phyloP scores from a whole-genome alignment of 495 filamentous ascomycete genomes.

The Sordaria brevicollis region DNA sequence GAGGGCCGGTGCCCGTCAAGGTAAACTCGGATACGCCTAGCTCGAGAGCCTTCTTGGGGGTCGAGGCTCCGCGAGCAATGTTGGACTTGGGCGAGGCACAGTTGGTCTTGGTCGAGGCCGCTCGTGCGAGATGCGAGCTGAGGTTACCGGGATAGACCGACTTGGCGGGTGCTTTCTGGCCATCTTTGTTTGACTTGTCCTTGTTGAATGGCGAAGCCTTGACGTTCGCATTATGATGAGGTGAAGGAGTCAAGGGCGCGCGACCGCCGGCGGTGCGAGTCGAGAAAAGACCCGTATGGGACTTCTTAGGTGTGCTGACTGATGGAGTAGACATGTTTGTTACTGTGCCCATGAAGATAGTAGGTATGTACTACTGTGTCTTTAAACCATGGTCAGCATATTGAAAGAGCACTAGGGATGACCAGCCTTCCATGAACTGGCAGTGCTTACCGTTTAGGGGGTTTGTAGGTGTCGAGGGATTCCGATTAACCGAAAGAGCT shows the following conservation, averaged over 20 bases:
- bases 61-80: constrained; percentile 61
- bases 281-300: constrained; percentile 86
- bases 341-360: constrained; percentile 23
- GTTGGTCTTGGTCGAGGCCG: constrained; percentile 46
- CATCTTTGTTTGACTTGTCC: constrained; percentile 46
- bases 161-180: constrained; percentile 42
- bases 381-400: constrained; percentile 25
- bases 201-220: constrained; percentile 72
- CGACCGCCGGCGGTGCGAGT: constrained; percentile 87
- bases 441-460: constrained; percentile 35
- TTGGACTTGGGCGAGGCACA: constrained; percentile 88
- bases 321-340: constrained; percentile 75
- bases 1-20: constrained; percentile 65
- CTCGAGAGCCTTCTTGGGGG: constrained; percentile 70
- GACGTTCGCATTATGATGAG: constrained; percentile 47
- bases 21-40: constrained; percentile 89
- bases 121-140: constrained; percentile 62
- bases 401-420: constrained; percentile 3
- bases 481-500: constrained; percentile 39
- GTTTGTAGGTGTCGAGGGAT: constrained; percentile 11
- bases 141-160: constrained; percentile 63
- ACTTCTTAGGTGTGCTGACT: constrained; percentile 87
- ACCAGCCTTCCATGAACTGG: neutral
- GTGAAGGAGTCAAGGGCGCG: constrained; percentile 89
- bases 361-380: constrained; percentile 23